A percentile compares a stretch with the other conserved stretches of the same genome.
Conservation (phyloP, 2,329 filamentous ascomycete genomes). For the Ceratocystis papillata region DNA sequence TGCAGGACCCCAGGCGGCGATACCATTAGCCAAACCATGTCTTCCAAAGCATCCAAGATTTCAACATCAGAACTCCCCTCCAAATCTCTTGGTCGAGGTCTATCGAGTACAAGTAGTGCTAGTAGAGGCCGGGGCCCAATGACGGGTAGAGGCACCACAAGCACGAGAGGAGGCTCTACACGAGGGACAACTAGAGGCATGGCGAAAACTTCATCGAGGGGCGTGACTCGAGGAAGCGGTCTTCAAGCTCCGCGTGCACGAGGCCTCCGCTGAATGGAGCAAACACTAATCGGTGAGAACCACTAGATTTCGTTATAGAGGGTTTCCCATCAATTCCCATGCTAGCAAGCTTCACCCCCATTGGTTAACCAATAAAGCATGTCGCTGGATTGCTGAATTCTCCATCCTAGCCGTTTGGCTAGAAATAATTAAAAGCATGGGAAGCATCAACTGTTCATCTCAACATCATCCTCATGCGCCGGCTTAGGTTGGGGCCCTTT, state of each 20-base stretch:
- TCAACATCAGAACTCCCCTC: slow-evolving; percentile 34
- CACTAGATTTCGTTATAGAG: background rate
- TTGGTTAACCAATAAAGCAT: background rate
- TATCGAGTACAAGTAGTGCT: background rate
- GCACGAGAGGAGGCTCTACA: slow-evolving; percentile 20
- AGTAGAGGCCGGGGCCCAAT: slow-evolving; percentile 33
- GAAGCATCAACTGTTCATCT: slow-evolving; percentile 31
- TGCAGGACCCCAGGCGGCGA: slow-evolving; percentile 77
- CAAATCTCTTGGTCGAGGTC: slow-evolving; percentile 40
- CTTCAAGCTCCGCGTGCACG: slow-evolving; percentile 39
- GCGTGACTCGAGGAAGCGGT: slow-evolving; percentile 37
- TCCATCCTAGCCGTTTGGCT: background rate
- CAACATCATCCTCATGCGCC: slow-evolving; percentile 28
- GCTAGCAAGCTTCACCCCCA: too few species aligned
- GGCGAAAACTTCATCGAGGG: background rate
- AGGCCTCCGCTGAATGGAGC: slow-evolving; percentile 30
- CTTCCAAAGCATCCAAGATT: slow-evolving; percentile 41
- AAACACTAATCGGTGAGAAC: background rate
- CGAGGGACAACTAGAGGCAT: slow-evolving; percentile 26
- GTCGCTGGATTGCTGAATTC: background rate
- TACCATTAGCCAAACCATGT: slow-evolving; percentile 72
- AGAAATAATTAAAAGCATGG: background rate
- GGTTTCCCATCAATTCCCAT: background rate
- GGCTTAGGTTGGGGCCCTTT: slow-evolving; percentile 31
- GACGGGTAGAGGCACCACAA: slow-evolving; percentile 26